Conservation (phyloP, 2,329 filamentous ascomycete species). For the Cercospora canescens region DNA sequence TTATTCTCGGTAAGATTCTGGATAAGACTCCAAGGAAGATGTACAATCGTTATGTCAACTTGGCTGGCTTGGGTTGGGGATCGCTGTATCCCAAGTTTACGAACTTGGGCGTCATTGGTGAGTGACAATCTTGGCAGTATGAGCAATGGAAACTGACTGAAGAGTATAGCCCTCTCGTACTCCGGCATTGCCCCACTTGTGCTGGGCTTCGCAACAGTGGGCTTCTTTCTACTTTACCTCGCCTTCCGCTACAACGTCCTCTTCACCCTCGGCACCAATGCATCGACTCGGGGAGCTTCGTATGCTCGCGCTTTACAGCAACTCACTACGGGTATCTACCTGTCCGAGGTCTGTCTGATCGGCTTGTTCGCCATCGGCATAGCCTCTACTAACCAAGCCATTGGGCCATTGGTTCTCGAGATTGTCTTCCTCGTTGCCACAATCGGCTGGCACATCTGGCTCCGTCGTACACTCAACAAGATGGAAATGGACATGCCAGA, state of each 20-base stretch:
- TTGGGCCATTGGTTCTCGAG: slow-evolving; percentile 45
- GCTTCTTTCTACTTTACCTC: slow-evolving; percentile 46
- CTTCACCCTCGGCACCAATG: slow-evolving; percentile 46
- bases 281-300: slow-evolving; percentile 46
- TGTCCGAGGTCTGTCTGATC: slow-evolving; percentile 48
- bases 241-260: slow-evolving; percentile 51
- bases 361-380: slow-evolving; percentile 46
- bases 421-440: slow-evolving; percentile 42
- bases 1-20: slow-evolving; percentile 33
- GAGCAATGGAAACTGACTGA: background rate
- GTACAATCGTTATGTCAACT: slow-evolving; percentile 44
- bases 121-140: background rate
- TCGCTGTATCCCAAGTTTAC: slow-evolving; percentile 45
- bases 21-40: slow-evolving; percentile 47
- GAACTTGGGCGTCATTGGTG: slow-evolving; percentile 40
- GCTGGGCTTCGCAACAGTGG: slow-evolving; percentile 45
- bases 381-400: slow-evolving; percentile 31
- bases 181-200: slow-evolving; percentile 49
- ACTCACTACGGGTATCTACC: slow-evolving; percentile 46
- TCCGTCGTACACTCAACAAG: slow-evolving; percentile 35
- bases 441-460: slow-evolving; percentile 42
- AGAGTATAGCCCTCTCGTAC: slow-evolving; percentile 41
- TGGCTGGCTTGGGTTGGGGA: slow-evolving; percentile 45
- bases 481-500: slow-evolving; percentile 35
- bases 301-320: slow-evolving; percentile 48